Base-by-base conservation (phyloP, 371 early-diverging fungal species). In the Sanchytrium tribonematis region DNA sequence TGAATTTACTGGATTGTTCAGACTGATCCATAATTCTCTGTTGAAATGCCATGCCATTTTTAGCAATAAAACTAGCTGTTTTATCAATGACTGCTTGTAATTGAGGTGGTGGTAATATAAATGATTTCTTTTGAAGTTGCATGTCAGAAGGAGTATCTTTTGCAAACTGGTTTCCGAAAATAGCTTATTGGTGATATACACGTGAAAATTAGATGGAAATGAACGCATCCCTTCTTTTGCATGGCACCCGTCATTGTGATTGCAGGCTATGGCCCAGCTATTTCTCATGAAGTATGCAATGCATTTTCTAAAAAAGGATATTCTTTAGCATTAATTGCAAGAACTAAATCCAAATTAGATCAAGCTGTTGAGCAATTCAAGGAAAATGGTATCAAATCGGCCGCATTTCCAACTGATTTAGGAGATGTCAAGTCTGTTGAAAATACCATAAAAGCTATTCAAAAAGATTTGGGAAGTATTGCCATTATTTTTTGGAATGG, bases 251-350 rank as follows among this genome's bases (percentile, higher is more conserved):
- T 72, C 69, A 69, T 72, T 68, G 69, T 74, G 31, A 66, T 74
- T 65, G 71, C 71, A n/a, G 74, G 74, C 31, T 74, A 69, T 70
- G 74, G 74, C 28, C 66, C 71, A 1, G 74, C 73, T 29, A 74
- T 74, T 70, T 66, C 67, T n/a, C 22, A n/a, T 27, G 66, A 69
- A 32, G 74, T 73, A 1, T 73, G 71, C 0, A 28, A 29, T 5
- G 69, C 69, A 67, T 74, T 74, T 31, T 73, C 31, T 16, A 28
- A 29, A 29, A 48, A 68, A 17, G 74, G 74, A 1, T 73, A 68
- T 70, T 68, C 30, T 1, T 28, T 74, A 29, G 74, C 74, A 1
- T 69, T 74, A 29, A 30, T 71, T 27, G 70, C 74, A 32, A 71
- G 74, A 67, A 73, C 74, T 22, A 48, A 71, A 31, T 66, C 70